A percentile compares a stretch with the other conserved stretches of the same genome.
Evolutionary conservation across 129 eudicot genomes (phyloP).

Genomic region (Erigeron canadensis): DNA sequence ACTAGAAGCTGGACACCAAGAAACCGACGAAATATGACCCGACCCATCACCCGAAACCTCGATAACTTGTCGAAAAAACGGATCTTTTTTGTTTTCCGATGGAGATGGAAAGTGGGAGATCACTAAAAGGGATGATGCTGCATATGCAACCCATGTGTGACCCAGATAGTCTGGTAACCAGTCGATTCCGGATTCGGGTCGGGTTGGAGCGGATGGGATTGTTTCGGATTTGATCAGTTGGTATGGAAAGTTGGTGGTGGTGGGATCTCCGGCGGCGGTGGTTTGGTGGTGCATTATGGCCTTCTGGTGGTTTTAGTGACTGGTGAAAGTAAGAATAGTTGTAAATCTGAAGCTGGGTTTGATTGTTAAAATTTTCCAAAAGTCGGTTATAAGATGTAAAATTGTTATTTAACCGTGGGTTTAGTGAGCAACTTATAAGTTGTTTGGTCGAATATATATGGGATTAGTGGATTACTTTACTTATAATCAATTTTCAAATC

Average conservation of each 20-base stretch:
- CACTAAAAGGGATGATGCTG: constrained; percentile 82
- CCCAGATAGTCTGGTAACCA: constrained; percentile 78
- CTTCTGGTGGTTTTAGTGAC: background rate
- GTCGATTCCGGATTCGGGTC: constrained; percentile 49
- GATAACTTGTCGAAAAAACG: constrained; percentile 70
- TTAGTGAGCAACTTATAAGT: too few relatives aligned
- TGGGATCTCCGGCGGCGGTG: constrained; percentile 11
- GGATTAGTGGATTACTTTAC: too few relatives aligned
- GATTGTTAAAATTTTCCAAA: too few relatives aligned
- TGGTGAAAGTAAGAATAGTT: too few relatives aligned
- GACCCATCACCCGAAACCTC: constrained; percentile 54
- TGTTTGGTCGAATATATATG: too few relatives aligned
- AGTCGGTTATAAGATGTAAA: too few relatives aligned
- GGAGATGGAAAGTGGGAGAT: constrained; percentile 85
- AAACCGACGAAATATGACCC: constrained; percentile 48
- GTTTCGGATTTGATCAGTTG: constrained; percentile 56
- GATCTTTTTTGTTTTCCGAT: constrained; percentile 43
- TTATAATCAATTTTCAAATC: too few relatives aligned
- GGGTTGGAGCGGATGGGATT: constrained; percentile 68
- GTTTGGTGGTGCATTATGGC: constrained; percentile 26
- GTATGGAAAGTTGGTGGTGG: constrained; percentile 47
- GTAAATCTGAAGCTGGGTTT: too few relatives aligned
- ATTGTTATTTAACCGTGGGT: too few relatives aligned
- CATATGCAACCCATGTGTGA: constrained; percentile 95
- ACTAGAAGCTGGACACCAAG: constrained; percentile 65